phyloP scores from a whole-genome alignment of 2,329 filamentous ascomycete genomes.

The Aspergillus persii region DNA sequence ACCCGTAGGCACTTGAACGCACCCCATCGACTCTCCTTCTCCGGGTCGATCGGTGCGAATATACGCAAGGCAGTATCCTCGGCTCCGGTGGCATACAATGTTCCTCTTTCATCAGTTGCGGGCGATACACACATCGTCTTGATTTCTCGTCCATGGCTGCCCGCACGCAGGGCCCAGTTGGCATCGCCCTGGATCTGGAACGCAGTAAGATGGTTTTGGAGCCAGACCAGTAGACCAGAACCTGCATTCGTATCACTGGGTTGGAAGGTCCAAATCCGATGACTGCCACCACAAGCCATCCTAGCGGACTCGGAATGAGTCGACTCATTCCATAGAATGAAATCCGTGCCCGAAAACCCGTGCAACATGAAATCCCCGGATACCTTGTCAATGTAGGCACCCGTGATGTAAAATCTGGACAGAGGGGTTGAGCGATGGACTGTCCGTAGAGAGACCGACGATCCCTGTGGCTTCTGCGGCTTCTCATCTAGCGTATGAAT shows the following conservation, averaged over 20 bases:
- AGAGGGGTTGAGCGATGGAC: slow-evolving; percentile 68
- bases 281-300: slow-evolving; percentile 80
- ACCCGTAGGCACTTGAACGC: slow-evolving; percentile 57
- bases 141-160: slow-evolving; percentile 85
- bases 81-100: slow-evolving; percentile 63
- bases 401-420: slow-evolving; percentile 74
- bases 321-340: slow-evolving; percentile 78
- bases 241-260: slow-evolving; percentile 22
- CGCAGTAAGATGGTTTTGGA: slow-evolving; percentile 62
- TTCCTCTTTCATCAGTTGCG: slow-evolving; percentile 7
- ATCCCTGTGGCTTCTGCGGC: slow-evolving; percentile 24
- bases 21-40: slow-evolving; percentile 18
- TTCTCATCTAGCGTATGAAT: slow-evolving; percentile 51
- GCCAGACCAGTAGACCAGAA: slow-evolving; percentile 67
- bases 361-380: slow-evolving; percentile 64
- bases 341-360: slow-evolving; percentile 76
- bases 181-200: slow-evolving; percentile 39
- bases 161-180: slow-evolving; percentile 57
- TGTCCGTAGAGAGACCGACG: slow-evolving; percentile 41
- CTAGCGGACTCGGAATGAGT: slow-evolving; percentile 66
- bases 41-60: slow-evolving; percentile 39
- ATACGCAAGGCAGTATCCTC: slow-evolving; percentile 76
- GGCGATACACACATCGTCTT: slow-evolving; percentile 57
- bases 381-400: slow-evolving; percentile 57
- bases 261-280: slow-evolving; percentile 69